Base-by-base conservation (phyloP, 2,329 filamentous ascomycete species). In the Neobulgaria alba region DNA sequence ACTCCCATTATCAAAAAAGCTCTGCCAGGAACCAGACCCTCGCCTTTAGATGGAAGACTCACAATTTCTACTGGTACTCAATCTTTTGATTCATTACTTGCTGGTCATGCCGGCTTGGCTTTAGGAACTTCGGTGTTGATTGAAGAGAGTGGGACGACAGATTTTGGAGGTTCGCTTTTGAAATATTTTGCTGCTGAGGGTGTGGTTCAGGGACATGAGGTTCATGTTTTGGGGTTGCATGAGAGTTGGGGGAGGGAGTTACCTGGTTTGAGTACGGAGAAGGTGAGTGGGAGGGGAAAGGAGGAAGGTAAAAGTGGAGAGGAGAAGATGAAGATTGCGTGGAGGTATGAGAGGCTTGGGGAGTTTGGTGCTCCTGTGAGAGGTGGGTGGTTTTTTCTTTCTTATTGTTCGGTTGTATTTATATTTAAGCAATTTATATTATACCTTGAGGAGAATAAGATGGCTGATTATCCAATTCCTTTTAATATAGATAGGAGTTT, bases 271-370 rank as follows among this genome's bases (percentile, higher is more conserved):
- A 71, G 73, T 34, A 63, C 69, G 2, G 65, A 55, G 8, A 60
- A 35, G 59, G 48, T 63, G 69, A 37, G 23, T 62, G 66, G 32
- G 41, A 55, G 57, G 8, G 60, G 57, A 31, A 57, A 56, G 54
- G 60, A 50, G 29, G 40, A 57, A 12, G 51, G 59, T 2, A 56
- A 63, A 2, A 70, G 72, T 10, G 23, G 23, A 12, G 23, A 26
- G 23, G 84, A 90, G 48, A 89, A 82, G 63, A 96, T 98, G 92
- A 96, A 95, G 67, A 98, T 98, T 67, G 92, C 92, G 3, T 98
- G 92, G 92, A 75, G 92, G 61, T 98, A 98, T 65, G 89, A 96
- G 63, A 75, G 79, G 23, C 63, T 96, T 39, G 83, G 84, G 12
- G 82, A 83, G 50, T 80, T 79, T 53, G 78, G 78, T 31, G 71